Conservation (phyloP, 768 basidiomycete species). For the Hortiboletus campestris region DNA sequence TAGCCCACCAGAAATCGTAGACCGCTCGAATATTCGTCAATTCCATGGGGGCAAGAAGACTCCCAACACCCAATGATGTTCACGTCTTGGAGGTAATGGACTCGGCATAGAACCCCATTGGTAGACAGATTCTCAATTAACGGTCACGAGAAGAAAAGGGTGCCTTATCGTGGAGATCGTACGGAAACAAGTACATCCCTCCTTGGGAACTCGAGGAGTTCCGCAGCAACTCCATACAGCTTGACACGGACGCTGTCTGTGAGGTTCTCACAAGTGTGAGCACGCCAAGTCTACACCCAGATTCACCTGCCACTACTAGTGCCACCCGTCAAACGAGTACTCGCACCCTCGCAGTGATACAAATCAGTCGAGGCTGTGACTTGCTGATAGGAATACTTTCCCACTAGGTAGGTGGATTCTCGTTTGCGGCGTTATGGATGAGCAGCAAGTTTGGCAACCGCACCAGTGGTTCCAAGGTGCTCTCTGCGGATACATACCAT, state of each 20-base stretch:
- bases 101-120: not conserved
- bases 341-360: slow-evolving; percentile 1
- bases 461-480: not conserved
- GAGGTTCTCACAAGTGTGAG: not conserved
- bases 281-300: not conserved
- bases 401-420: slow-evolving; percentile 3
- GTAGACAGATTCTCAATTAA: not conserved
- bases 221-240: slow-evolving; percentile 3
- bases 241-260: not conserved
- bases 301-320: slow-evolving; percentile 2
- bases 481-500: not conserved
- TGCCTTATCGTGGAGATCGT: slow-evolving; percentile 13
- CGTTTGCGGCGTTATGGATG: not conserved
- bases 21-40: slow-evolving; percentile 1
- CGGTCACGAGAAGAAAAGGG: slow-evolving; percentile 1
- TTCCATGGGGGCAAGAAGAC: slow-evolving; percentile 1
- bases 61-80: not conserved
- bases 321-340: not conserved
- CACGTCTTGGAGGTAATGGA: slow-evolving; percentile 6
- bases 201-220: not conserved
- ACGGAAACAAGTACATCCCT: not conserved
- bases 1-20: not conserved
- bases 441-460: not conserved
- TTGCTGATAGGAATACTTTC: not conserved
- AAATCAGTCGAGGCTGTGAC: slow-evolving; percentile 20